Percentiles rank a stretch among this genome's conserved stretches.
Conservation (phyloP, 208 protist species). For the Paratrypanosoma confusum region DNA sequence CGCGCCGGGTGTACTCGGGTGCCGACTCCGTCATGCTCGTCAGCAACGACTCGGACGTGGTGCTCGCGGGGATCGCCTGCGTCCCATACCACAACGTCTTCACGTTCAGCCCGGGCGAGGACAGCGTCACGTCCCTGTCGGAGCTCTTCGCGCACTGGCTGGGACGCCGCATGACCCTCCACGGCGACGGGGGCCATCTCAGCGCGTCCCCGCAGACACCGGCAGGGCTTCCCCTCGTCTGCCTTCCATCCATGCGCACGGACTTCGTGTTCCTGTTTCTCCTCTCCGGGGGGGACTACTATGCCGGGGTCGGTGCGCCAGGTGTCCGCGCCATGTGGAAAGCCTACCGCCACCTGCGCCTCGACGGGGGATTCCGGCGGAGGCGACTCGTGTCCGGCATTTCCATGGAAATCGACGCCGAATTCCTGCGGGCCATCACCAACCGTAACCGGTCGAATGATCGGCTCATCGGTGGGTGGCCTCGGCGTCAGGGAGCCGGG, state of each 20-base stretch:
- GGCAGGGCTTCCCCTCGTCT: no score
- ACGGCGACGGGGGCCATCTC: constrained; percentile 22
- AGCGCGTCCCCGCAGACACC: no score
- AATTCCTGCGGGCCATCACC: constrained; percentile 42
- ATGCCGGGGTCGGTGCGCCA: constrained; percentile 36
- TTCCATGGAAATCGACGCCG: constrained; percentile 36
- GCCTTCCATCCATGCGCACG: constrained; percentile 64
- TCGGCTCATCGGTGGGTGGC: constrained; percentile 1
- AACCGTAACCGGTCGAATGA: constrained; percentile 6
- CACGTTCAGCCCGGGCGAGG: constrained; percentile 42
- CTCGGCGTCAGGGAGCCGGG: neutral
- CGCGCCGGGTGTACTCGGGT: constrained; percentile 19
- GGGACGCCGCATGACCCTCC: constrained; percentile 26
- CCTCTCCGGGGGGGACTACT: constrained; percentile 69
- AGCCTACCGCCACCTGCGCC: constrained; percentile 57
- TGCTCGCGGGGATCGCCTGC: constrained; percentile 49
- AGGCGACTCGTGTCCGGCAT: constrained; percentile 25
- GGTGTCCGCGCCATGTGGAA: constrained; percentile 37
- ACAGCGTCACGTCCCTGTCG: constrained; percentile 28
- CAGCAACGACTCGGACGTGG: constrained; percentile 78
- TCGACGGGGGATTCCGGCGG: constrained; percentile 48
- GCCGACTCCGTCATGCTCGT: constrained; percentile 58
- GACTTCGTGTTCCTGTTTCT: constrained; percentile 80
- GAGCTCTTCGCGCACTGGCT: constrained; percentile 66
- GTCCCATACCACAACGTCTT: constrained; percentile 44